Conservation (phyloP, 2,329 filamentous ascomycete genomes). For the Lecanicillium sp. region DNA sequence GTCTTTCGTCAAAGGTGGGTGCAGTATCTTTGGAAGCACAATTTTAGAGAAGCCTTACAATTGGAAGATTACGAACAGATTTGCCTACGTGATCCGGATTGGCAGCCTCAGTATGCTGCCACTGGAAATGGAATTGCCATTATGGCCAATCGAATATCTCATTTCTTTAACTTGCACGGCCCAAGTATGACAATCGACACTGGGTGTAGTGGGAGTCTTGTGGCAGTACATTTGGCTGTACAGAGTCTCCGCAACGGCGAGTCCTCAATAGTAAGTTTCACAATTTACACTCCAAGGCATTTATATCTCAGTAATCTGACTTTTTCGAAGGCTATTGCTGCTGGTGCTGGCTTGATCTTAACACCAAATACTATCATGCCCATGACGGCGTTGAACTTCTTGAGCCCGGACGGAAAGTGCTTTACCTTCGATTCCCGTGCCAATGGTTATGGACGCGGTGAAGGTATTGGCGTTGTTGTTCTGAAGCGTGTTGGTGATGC, state of each 20-base stretch:
- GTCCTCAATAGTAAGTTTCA: constrained; percentile 25
- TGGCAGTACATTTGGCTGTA: constrained; percentile 45
- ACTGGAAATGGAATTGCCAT: constrained; percentile 46
- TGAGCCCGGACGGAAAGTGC: constrained; percentile 42
- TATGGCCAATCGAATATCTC: constrained; percentile 47
- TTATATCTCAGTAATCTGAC: neutral
- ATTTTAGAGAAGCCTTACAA: neutral
- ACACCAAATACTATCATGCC: constrained; percentile 48
- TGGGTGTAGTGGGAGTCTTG: constrained; percentile 48
- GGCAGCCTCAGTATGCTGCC: constrained; percentile 42
- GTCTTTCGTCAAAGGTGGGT: constrained; percentile 40
- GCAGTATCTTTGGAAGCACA: neutral
- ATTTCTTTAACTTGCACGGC: constrained; percentile 46
- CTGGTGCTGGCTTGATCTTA: constrained; percentile 44
- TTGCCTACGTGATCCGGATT: constrained; percentile 41
- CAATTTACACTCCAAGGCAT: constrained; percentile 1
- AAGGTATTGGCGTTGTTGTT: constrained; percentile 52
- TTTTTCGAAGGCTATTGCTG: constrained; percentile 36
- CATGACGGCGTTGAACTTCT: constrained; percentile 46
- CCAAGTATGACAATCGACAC: constrained; percentile 52
- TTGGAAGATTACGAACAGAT: constrained; percentile 40
- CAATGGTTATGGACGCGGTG: constrained; percentile 57
- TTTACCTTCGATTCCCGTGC: constrained; percentile 51
- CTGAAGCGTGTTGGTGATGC: constrained; percentile 53
- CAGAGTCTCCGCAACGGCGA: constrained; percentile 40